Evolutionary conservation across 345 rosid genomes (phyloP), one percentile per base, ranked within the genome.

Genomic region (Camelina sativa): DNA sequence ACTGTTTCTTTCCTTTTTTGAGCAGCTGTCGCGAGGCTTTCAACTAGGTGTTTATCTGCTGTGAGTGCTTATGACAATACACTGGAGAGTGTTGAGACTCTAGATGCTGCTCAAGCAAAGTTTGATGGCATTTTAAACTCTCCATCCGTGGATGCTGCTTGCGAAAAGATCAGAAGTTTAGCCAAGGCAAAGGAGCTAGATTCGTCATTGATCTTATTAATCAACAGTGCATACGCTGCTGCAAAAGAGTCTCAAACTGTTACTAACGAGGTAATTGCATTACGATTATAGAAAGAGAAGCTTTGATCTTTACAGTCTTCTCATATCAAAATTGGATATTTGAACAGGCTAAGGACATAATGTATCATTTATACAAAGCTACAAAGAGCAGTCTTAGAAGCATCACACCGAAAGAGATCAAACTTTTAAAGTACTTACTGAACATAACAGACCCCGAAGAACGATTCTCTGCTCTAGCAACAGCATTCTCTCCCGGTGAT

Each of bases 391-490:
- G 95, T 71, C 87, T 94, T 13, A 87, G 92, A 79, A 87, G 96
- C 84, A 91, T 94, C 40, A 82, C 91, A 11, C 98, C 98, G 0
- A 91, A 94, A 83, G 98, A 94, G 76, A 79, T 94, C 79, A 94
- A 85, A 80, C 83, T 94, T 41, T 76, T 94, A 5, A 94, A 94
- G 84, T 75, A 94, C 74, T 84, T 94, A 50, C 87, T 94, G 60
- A 94, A 91, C 85, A 88, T 94, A 51, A 81, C 83, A 52, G 98
- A 94, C 77, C 98, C 98, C 5, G 97, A 94, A 81, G 97, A 91
- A 84, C 86, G 98, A 47, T 91, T 94, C 80, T 87, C 96, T 16
- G 97, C 97, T 10, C 76, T 94, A 80, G 98, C 98, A 74, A 87
- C 86, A 59, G 89, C 93, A 16, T 94, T 94, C 79, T 87, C 90